Conservation (phyloP, 371 early-diverging fungal species). For the Thermomucor indicae-seudaticae region DNA sequence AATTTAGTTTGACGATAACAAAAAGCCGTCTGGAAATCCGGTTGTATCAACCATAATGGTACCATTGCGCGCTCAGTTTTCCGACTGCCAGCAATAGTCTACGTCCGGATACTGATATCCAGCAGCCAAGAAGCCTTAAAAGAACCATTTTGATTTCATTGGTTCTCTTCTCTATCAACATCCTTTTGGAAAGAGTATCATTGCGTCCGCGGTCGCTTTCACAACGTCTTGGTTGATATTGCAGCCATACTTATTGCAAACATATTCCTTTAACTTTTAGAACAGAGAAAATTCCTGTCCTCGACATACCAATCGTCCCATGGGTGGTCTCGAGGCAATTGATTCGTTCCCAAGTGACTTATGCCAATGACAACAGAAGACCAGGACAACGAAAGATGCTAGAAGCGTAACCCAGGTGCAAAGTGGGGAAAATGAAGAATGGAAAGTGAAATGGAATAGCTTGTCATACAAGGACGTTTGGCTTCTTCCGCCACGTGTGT, state of each 20-base stretch:
- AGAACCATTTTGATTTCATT: neutral
- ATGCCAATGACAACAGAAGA: no score
- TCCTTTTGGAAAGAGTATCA: conserved; percentile 3
- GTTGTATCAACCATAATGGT: conserved; percentile 25
- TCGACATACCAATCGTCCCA: no score
- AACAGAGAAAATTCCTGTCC: no score
- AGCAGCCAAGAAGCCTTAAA: conserved; percentile 9
- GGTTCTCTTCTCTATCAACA: neutral
- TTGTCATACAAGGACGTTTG: no score
- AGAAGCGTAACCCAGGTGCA: no score
- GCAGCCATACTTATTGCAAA: conserved; percentile 42
- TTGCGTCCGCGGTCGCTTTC: conserved; percentile 23
- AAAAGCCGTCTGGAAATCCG: conserved; percentile 37
- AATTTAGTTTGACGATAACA: conserved; percentile 28
- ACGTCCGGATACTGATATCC: conserved; percentile 37
- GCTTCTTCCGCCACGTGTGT: no score
- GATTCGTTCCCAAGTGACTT: no score
- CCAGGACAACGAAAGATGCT: no score
- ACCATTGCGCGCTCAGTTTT: conserved; percentile 22
- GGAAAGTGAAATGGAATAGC: neutral
- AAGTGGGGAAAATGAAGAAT: neutral
- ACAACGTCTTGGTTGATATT: conserved; percentile 26
- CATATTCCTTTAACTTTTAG: no score
- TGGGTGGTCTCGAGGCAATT: no score
- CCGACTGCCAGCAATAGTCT: conserved; percentile 46